phyloP scores from a whole-genome alignment of 176 grass and related monocot genomes.

The Avena atlantica region DNA sequence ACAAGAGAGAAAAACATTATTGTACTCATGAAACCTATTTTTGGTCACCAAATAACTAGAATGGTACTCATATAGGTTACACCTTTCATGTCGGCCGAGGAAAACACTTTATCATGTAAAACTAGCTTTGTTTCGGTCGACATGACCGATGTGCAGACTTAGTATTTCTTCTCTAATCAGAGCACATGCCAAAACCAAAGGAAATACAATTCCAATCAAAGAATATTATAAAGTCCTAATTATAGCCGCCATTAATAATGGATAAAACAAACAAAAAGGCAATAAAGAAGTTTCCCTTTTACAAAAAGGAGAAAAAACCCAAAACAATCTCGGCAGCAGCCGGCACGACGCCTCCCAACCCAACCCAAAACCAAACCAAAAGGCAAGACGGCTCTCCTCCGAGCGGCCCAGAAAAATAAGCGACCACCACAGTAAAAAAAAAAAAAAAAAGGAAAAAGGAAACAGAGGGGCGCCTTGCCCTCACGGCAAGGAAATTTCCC shows the following conservation, averaged over 20 bases:
- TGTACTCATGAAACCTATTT: no score
- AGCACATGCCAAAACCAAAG: neutral
- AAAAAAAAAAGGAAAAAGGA: neutral
- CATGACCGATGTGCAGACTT: no score
- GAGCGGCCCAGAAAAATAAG: constrained; percentile 21
- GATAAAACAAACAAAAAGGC: neutral
- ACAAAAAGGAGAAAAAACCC: neutral
- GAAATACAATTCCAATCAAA: neutral
- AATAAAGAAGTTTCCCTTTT: neutral
- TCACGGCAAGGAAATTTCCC: constrained; percentile 49
- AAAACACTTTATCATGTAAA: no score
- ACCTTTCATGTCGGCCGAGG: no score
- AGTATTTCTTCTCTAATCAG: neutral
- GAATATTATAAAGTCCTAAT: neutral
- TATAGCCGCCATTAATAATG: neutral
- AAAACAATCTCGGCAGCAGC: neutral
- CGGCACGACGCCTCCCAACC: neutral
- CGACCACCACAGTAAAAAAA: neutral
- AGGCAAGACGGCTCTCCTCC: neutral
- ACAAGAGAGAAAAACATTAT: no score
- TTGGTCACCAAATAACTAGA: no score
- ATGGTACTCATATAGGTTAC: no score
- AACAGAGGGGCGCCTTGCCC: constrained; percentile 26
- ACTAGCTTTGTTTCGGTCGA: no score
- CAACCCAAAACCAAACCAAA: constrained; percentile 14